Evolutionary conservation across 2,329 filamentous ascomycete genomes (phyloP), one percentile per base, ranked within the genome.

Genomic region (Sclerotinia borealis): DNA sequence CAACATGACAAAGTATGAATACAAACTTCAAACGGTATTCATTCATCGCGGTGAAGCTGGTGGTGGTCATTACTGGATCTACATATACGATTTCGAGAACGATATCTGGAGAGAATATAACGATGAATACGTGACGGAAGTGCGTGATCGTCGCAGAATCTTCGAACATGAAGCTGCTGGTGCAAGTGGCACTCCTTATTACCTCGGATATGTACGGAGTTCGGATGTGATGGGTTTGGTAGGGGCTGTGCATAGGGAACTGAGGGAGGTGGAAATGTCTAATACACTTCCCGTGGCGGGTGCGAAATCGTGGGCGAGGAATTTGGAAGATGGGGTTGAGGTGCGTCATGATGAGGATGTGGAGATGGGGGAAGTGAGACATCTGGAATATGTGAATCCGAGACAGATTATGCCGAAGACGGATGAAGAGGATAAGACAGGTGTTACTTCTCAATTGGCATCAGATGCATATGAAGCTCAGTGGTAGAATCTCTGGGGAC

Each of bases 51-150:
- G 91, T 37, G 81, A 69, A 34, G 82, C 88, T 47, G 83, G 81
- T 50, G 88, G 88, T 51, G 95, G 95, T 0, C 95, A 99, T 76
- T 99, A 98, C 77, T 97, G 92, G 88, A 92, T 97, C 50, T 97
- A 93, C 51, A 83, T 99, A 67, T 90, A 87, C 45, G 95, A 98
- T 77, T 96, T 96, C 75, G 84, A 88, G 68, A 84, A 85, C 52
- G 78, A 86, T 41, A 80, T 93, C 25, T 99, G 95, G 93, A 88
- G 92, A 63, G 92, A 91, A 72, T 99, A 97, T 80, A 99, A 99
- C 74, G 95, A 99, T 72, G 88, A 89, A 61, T 83, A 82, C 19
- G 92, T 99, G 29, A 87, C 85, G 3, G 85, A 90, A 67, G 83
- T 86, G 31, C 78, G 80, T 17, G 83, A 90, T 70, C 80, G 83